A percentile compares a stretch with the other conserved stretches of the same genome.
Conservation (phyloP, 345 rosid genomes). For the Garcia nutans region DNA sequence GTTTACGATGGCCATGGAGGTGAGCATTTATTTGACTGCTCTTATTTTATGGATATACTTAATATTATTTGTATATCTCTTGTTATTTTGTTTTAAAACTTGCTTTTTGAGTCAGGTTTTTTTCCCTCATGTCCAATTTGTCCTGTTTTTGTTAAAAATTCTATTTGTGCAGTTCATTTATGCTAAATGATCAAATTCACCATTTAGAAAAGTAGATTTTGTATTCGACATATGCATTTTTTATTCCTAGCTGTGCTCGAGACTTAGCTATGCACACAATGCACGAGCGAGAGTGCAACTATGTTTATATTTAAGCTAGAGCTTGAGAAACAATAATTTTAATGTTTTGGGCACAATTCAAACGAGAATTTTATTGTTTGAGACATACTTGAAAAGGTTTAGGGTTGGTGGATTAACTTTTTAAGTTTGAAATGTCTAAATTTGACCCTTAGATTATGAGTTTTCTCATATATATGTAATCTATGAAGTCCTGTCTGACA, state of each 20-base stretch:
- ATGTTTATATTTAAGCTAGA: neutral
- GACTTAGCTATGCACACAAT: neutral
- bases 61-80: neutral
- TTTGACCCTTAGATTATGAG: neutral
- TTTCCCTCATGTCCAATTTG: neutral
- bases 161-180: neutral
- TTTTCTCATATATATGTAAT: neutral
- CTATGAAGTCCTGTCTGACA: neutral
- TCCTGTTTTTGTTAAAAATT: neutral
- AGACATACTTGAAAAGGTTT: neutral
- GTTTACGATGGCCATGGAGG: constrained; percentile 99
- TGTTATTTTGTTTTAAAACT: neutral
- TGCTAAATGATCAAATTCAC: neutral
- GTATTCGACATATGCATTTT: neutral
- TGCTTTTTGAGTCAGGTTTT: neutral
- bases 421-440: neutral
- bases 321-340: constrained; percentile 6
- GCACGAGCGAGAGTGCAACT: neutral
- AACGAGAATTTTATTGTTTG: neutral
- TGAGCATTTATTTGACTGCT: constrained; percentile 31
- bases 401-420: neutral
- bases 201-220: constrained; percentile 2
- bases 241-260: neutral
- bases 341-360: neutral
- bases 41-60: neutral